Conservation (phyloP, 352 stramenopile genomes). For the Thalassiosira exigua region DNA sequence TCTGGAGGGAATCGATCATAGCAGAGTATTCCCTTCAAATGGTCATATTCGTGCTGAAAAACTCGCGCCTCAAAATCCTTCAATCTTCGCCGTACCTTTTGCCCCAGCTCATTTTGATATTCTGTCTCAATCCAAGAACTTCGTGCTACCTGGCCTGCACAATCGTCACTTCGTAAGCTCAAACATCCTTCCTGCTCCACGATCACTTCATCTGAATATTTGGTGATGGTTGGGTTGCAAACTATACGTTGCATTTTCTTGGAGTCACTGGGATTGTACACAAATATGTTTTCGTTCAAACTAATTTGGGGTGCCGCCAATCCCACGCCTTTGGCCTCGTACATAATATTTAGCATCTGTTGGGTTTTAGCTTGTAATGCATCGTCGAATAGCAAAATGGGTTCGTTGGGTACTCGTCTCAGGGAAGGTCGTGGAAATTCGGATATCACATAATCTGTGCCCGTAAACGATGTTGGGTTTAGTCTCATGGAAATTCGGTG, state of each 20-base stretch:
- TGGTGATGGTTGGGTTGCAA: constrained; percentile 56
- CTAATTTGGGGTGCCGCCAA: constrained; percentile 57
- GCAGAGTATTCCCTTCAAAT: constrained; percentile 61
- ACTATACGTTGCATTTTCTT: constrained; percentile 35
- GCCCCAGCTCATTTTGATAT: constrained; percentile 49
- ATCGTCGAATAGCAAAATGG: constrained; percentile 35
- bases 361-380: constrained; percentile 27
- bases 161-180: constrained; percentile 42
- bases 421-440: constrained; percentile 40
- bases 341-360: constrained; percentile 54
- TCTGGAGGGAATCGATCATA: constrained; percentile 50
- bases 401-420: constrained; percentile 20
- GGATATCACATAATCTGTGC: constrained; percentile 38
- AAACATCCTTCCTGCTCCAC: constrained; percentile 53
- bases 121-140: constrained; percentile 53
- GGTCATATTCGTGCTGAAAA: constrained; percentile 69
- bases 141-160: constrained; percentile 40
- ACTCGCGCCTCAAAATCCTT: constrained; percentile 54
- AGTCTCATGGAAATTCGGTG: constrained; percentile 25
- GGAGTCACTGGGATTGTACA: constrained; percentile 44
- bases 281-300: constrained; percentile 51
- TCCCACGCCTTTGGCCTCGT: constrained; percentile 50
- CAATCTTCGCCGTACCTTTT: constrained; percentile 29
- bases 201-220: constrained; percentile 39
- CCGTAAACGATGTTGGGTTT: constrained; percentile 44